Evolutionary conservation across 768 basidiomycete genomes (phyloP), one percentile per base, ranked within the genome.

Genomic region (Amanita pallidorosea): DNA sequence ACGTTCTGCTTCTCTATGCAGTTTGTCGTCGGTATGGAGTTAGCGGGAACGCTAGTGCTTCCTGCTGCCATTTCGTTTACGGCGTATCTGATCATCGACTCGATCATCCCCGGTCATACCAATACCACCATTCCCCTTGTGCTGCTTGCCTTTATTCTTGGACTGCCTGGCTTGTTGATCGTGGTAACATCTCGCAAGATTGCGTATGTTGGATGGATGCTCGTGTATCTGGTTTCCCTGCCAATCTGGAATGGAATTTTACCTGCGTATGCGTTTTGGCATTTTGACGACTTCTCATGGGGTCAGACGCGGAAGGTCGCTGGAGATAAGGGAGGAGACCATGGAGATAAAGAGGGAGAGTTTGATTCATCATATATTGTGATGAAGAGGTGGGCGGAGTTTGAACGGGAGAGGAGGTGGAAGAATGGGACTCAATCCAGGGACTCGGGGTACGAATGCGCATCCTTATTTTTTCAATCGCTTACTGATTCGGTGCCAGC

Each of bases 1-100:
- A 97, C 94, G 2, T 99, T 98, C 83, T 99, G 96, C 73, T 98
- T 99, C 80, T 94, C 91, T 9, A 97, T 97, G 95, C 94, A 96
- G 72, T 97, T 97, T 62, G 92, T 97, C 57, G 91, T 95, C 33
- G 93, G 87, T 64, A 99, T 99, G 94, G 96, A 99, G 64, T 74
- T 99, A 55, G 82, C 88, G 54, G 95, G 95, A 63, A 98, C 96
- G 2, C 77, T 99, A 55, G 95, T 98, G 25, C 74, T 98, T 20
- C 96, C 96, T 18, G 96, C 94, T 36, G 95, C 96, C 55, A 98
- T 98, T 70, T 80, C 89, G 35, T 98, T 99, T 75, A 98, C 96
- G 1, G 66, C 95, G 47, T 96, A 95, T 66, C 83, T 97, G 61
- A 83, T 97, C 70, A 77, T 98, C 64, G 71, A 77, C 54, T 83